Percentiles rank a stretch among this genome's conserved stretches.
Conservation (phyloP, 495 filamentous ascomycete genomes). For the Monascus purpureus region DNA sequence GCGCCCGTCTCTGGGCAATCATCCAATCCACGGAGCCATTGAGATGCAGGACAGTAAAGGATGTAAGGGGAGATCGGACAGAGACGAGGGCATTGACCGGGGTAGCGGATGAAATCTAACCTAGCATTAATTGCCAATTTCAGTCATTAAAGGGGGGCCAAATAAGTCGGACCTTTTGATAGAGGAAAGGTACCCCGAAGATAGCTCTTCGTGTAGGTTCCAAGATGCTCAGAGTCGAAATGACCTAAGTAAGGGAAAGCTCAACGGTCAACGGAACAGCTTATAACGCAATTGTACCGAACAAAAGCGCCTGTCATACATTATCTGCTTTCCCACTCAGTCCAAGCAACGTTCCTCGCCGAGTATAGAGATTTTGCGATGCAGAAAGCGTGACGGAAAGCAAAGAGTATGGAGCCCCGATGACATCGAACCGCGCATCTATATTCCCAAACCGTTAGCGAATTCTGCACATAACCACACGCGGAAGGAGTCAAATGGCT, state of each 20-base stretch:
- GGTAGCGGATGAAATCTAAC: conserved; percentile 61
- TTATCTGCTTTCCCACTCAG: conserved; percentile 83
- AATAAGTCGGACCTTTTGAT: conserved; percentile 47
- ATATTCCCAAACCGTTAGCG: conserved; percentile 1
- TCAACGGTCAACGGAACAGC: too few relatives aligned
- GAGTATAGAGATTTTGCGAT: conserved; percentile 83
- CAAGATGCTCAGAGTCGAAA: conserved; percentile 80
- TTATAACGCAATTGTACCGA: too few relatives aligned
- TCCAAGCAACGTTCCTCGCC: conserved; percentile 78
- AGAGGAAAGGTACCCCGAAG: conserved; percentile 83
- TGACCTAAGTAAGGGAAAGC: conserved; percentile 45
- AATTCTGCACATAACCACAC: too few relatives aligned
- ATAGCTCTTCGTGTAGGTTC: conserved; percentile 63
- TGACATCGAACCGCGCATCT: conserved; percentile 92
- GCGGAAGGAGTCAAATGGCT: too few relatives aligned
- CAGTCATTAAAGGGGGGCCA: neutral
- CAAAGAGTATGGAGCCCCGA: conserved; percentile 79
- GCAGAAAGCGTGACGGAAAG: conserved; percentile 86
- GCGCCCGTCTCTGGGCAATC: conserved; percentile 65
- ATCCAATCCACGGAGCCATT: conserved; percentile 97
- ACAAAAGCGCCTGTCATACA: conserved; percentile 43
- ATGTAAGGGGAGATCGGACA: conserved; percentile 69
- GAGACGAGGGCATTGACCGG: conserved; percentile 78
- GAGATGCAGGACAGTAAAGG: conserved; percentile 73
- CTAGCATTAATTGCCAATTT: neutral